Base-by-base conservation (phyloP, 2,329 filamentous ascomycete species). In the Cordyceps militaris region DNA sequence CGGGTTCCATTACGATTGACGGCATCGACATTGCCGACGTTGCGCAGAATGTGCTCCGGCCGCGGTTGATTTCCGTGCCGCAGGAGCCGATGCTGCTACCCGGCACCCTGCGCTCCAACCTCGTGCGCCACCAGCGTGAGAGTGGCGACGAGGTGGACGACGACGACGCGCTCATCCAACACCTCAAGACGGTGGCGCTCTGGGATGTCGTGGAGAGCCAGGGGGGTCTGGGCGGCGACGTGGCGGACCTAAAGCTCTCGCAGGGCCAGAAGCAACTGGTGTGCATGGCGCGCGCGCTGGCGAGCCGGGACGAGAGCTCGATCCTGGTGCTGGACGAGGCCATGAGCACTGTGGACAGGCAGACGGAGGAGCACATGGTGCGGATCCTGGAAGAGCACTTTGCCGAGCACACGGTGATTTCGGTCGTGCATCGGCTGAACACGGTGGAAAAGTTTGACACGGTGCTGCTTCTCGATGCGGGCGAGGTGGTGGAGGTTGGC, bases 401-500 rank as follows among this genome's bases (percentile, higher is more conserved):
- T 26, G 58, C 60, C 2, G 61, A 66, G 1, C 79, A 80, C 60
- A 87, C 85, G 0, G 75, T 88, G 11, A 68, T 76, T 8, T 68
- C 71, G 1, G 67, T 76, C 10, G 72, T 69, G 0, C 74, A 76
- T 59, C 70, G 73, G 14, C 63, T 76, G n/a, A 69, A 72, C 5
- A 79, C 77, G 3, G 76, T 82, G 34, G 69, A 77, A 40, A 75
- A 77, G 58, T 80, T 77, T 65, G 79, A 83, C 63, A 71, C 69
- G 24, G 73, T 89, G 13, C 83, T 88, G 7, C 87, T 89, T 62
- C 84, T 86, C 3, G 85, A 89, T 67, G 30, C 32, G 1, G 57
- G 57, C 9, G 38, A 42, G 36, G 28, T 59, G n/a, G 57, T 50
- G 10, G 57, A 59, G 30, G n/a, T 23, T 4, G 57, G 57, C 42